Evolutionary conservation across 1,139 yeast genomes (phyloP).

Genomic region (Taphrina betulina): DNA sequence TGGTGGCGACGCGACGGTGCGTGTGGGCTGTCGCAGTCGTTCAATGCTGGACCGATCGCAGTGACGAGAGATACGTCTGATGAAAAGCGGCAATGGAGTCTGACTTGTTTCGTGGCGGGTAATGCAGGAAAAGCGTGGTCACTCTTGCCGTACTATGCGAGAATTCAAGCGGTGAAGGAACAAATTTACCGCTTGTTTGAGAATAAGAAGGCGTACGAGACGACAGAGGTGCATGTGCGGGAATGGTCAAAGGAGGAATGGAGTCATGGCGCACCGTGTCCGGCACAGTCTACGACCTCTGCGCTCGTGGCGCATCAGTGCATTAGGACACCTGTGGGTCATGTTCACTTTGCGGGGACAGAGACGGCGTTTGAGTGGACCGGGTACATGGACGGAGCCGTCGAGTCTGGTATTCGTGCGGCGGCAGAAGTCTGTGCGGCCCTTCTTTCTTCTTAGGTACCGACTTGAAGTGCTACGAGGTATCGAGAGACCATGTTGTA

Average conservation of each 20-base stretch:
- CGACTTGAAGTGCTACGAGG: constrained; percentile 18
- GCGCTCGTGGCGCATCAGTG: not conserved
- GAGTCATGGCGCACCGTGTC: not conserved
- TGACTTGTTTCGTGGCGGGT: not conserved
- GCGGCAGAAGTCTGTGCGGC: not conserved
- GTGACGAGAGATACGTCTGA: not conserved
- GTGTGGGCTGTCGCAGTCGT: not conserved
- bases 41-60: not conserved
- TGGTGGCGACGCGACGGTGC: not conserved
- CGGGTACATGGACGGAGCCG: not conserved
- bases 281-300: not conserved
- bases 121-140: not conserved
- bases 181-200: not conserved
- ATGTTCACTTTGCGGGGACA: not conserved
- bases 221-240: not conserved
- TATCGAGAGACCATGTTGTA: constrained; percentile 30
- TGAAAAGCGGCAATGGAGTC: not conserved
- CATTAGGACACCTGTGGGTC: not conserved
- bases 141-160: not conserved
- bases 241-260: not conserved
- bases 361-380: not conserved
- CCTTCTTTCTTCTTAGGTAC: too few relatives aligned
- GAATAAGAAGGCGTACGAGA: not conserved
- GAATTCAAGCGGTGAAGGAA: not conserved
- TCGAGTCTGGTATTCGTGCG: not conserved